Conservation (phyloP, 106 monocot species). For the Gastrodia elata region DNA sequence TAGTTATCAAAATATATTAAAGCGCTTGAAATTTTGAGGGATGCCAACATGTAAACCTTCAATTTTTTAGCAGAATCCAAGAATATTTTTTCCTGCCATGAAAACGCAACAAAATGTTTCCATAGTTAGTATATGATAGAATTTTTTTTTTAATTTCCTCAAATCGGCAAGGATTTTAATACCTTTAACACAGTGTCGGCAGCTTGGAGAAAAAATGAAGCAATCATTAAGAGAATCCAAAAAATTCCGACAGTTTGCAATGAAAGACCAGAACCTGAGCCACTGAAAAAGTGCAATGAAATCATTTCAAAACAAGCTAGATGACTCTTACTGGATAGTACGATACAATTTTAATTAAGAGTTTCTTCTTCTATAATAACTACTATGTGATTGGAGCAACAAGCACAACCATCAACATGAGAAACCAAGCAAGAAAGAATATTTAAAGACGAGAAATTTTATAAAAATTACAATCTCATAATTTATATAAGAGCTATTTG, state of each 20-base stretch:
- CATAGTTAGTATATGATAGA: conserved; percentile 7
- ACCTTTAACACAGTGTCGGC: conserved; percentile 98
- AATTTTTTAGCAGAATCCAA: conserved; percentile 61
- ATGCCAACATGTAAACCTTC: conserved; percentile 50
- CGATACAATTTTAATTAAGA: not conserved
- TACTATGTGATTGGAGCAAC: not conserved
- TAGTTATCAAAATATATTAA: not conserved
- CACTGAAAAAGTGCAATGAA: conserved; percentile 37
- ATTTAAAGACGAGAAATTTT: no score
- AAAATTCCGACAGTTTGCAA: conserved; percentile 60
- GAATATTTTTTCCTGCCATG: conserved; percentile 83
- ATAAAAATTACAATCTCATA: no score
- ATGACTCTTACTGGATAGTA: not conserved
- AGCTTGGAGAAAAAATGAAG: conserved; percentile 91
- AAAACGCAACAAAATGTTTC: conserved; percentile 14
- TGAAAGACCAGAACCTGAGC: conserved; percentile 54
- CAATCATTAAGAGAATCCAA: conserved; percentile 89
- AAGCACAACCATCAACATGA: no score
- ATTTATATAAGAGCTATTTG: no score
- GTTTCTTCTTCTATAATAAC: not conserved
- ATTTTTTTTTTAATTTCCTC: not conserved
- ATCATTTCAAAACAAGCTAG: not conserved
- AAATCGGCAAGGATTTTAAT: conserved; percentile 4
- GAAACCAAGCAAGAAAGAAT: no score
- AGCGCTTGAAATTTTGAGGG: not conserved